Percentiles rank a stretch among this genome's conserved stretches.
phyloP scores from a whole-genome alignment of 1,284 basidiomycete genomes.

The Rhizoctonia solani region DNA sequence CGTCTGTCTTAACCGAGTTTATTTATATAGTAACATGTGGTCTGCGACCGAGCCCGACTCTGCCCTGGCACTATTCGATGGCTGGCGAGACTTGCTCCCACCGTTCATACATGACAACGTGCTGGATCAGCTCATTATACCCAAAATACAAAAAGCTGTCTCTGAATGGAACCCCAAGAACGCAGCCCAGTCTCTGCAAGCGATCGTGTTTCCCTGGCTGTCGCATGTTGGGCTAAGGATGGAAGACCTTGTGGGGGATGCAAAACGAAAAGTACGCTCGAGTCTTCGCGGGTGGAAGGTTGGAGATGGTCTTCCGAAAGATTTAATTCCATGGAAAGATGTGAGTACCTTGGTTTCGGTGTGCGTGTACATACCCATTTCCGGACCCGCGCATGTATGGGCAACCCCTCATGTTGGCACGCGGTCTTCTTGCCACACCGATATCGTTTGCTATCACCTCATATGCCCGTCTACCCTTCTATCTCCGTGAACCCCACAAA shows the following conservation, averaged over 20 bases:
- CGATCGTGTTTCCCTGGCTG: slow-evolving; percentile 94
- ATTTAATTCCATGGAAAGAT: slow-evolving; percentile 78
- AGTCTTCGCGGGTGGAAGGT: slow-evolving; percentile 78
- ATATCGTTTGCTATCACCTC: too few species aligned
- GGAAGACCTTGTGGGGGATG: slow-evolving; percentile 81
- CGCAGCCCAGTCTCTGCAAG: slow-evolving; percentile 64
- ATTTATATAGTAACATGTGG: slow-evolving; percentile 77
- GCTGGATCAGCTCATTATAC: slow-evolving; percentile 91
- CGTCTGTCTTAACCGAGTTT: neutral
- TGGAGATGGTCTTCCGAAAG: slow-evolving; percentile 73
- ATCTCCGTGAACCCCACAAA: neutral
- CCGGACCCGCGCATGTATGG: neutral
- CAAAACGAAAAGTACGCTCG: slow-evolving; percentile 80
- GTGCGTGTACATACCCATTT: slow-evolving; percentile 5
- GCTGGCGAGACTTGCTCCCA: slow-evolving; percentile 87
- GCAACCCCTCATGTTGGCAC: neutral
- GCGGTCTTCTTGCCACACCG: neutral
- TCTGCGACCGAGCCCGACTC: slow-evolving; percentile 70
- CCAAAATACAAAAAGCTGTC: slow-evolving; percentile 86
- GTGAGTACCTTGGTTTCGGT: slow-evolving; percentile 53
- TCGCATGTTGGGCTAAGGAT: slow-evolving; percentile 80
- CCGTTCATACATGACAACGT: slow-evolving; percentile 93
- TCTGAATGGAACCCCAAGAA: slow-evolving; percentile 76
- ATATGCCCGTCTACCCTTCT: neutral
- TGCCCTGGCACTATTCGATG: slow-evolving; percentile 82